Evolutionary conservation across 345 rosid genomes (phyloP), one percentile per base, ranked within the genome.

Genomic region (Salix dunnii): DNA sequence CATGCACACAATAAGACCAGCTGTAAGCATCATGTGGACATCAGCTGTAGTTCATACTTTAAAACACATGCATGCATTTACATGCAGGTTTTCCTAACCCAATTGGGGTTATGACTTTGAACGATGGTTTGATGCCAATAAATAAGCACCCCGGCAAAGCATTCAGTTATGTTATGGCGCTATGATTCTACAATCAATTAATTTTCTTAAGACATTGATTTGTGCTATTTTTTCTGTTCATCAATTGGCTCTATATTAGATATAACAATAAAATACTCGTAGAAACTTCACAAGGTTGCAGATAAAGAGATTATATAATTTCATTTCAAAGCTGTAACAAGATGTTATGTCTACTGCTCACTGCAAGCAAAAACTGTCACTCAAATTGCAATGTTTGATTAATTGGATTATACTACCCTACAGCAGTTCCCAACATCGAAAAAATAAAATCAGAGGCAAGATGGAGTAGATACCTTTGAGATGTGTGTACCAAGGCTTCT

Each of bases 401-500:
- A 40, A 3, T 40, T 35, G 49, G 64, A 72, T 31, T 53, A 21
- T 64, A 33, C 53, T 42, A 64, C 55, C 49, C 53, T 17, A 5
- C 25, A 74, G 6, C 25, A 13, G 4, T 21, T 74, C 71, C 66
- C 55, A 43, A 21, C 68, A 17, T 68, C 23, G 76, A 69, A 62
- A 36, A 5, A 66, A 60, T 31, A 31, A 20, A 76, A 55, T 14
- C 43, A 51, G 68, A 77, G 58, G 80, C 73, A 67, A 76, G 33
- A 58, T 21, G 71, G 78, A 80, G 70, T 65, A 70, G n/a, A 81
- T 82, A 96, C 99, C 97, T 94, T 96, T 58, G 99, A 96, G 83
- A 94, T 81, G 75, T 93, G 96, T n/a, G 92, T 81, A 68, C 99
- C 98, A 80, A 94, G 93, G 85, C 98, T 92, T 90, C 98, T 91